Conservation (phyloP, 768 basidiomycete genomes). For the Trametes cinnabarina region DNA sequence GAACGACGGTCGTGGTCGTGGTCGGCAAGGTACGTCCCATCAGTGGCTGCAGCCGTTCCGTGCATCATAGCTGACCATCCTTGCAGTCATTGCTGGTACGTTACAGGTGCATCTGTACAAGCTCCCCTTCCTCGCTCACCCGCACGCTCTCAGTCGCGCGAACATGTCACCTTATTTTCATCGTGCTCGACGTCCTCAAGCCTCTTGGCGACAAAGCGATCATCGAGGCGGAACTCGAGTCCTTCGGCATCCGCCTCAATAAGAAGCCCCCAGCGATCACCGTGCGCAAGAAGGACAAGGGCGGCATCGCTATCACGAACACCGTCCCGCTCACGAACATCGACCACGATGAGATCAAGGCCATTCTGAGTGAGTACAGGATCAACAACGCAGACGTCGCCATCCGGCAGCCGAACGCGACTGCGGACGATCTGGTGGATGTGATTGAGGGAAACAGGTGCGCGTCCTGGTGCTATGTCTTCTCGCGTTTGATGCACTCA, state of each 20-base stretch:
- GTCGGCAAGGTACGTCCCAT: conserved; percentile 83
- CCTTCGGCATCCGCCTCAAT: conserved; percentile 96
- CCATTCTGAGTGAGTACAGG: conserved; percentile 89
- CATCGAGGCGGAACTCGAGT: conserved; percentile 91
- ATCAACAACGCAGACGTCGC: conserved; percentile 88
- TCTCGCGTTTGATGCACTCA: not conserved
- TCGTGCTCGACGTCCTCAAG: conserved; percentile 96
- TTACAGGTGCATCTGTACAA: conserved; percentile 29
- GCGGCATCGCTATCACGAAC: conserved; percentile 92
- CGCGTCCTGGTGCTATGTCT: conserved; percentile 19
- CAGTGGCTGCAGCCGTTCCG: not conserved
- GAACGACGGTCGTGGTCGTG: conserved; percentile 68
- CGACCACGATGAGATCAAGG: conserved; percentile 95
- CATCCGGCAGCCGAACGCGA: conserved; percentile 89
- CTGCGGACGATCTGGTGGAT: conserved; percentile 94
- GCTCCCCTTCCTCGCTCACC: not conserved
- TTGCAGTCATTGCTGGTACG: conserved; percentile 60
- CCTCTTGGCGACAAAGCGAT: conserved; percentile 94
- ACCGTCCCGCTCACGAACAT: conserved; percentile 96
- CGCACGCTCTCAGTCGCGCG: conserved; percentile 68
- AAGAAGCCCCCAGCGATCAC: conserved; percentile 88
- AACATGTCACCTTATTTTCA: conserved; percentile 98
- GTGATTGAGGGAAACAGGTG: conserved; percentile 94
- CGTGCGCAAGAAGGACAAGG: conserved; percentile 86
- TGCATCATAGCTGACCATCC: not conserved